Conservation (phyloP, 352 stramenopile species). For the Globisporangium orthogonon region DNA sequence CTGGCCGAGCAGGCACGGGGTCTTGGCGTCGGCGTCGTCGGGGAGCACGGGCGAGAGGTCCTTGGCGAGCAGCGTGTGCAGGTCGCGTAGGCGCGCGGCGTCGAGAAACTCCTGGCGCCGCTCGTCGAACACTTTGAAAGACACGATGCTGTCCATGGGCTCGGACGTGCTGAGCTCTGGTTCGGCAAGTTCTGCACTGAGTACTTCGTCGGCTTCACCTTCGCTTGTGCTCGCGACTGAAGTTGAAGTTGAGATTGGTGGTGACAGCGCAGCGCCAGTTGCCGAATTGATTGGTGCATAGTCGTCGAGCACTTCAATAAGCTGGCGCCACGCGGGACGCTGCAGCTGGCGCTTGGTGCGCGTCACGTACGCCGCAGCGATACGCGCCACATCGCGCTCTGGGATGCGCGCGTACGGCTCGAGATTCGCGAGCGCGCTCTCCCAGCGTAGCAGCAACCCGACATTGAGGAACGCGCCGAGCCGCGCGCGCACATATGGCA, state of each 20-base stretch:
- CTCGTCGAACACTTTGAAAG: conserved; percentile 64
- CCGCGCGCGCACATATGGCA: conserved; percentile 53
- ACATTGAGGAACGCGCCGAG: conserved; percentile 68
- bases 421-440: conserved; percentile 75
- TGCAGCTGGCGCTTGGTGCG: conserved; percentile 40
- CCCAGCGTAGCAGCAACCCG: conserved; percentile 72
- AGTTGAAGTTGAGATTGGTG: too few relatives aligned
- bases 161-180: conserved; percentile 1
- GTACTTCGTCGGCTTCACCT: background rate
- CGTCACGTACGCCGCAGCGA: conserved; percentile 55
- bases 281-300: conserved; percentile 7
- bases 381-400: conserved; percentile 28
- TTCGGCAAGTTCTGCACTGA: conserved; percentile 15
- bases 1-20: conserved; percentile 70
- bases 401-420: conserved; percentile 68
- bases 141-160: conserved; percentile 68
- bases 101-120: conserved; percentile 31
- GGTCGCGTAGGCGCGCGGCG: conserved; percentile 39
- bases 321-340: conserved; percentile 25
- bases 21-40: conserved; percentile 36
- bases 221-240: background rate
- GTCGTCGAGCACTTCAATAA: conserved; percentile 42
- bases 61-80: conserved; percentile 69
- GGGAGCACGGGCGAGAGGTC: conserved; percentile 53
- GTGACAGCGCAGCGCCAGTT: background rate